Conservation (phyloP, 441 rosid genomes). For the Populus trichocarpa region DNA sequence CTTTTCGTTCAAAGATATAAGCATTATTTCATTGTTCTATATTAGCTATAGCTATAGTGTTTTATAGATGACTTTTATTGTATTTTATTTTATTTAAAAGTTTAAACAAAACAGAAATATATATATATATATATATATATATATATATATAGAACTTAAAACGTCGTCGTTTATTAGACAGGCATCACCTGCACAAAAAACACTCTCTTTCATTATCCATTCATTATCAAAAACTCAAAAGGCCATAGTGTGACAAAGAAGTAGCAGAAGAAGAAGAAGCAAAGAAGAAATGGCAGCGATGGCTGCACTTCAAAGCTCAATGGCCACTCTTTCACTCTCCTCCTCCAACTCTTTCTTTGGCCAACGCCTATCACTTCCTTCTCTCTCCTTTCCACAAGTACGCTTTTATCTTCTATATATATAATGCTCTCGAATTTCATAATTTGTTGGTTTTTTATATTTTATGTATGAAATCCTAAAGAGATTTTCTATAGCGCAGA, state of each 20-base stretch:
- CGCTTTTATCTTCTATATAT: constrained; percentile 8
- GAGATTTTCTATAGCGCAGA: neutral
- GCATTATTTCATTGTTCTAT: too few relatives aligned
- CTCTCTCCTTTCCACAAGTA: constrained; percentile 43
- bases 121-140: too few relatives aligned
- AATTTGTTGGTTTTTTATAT: neutral
- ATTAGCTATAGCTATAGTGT: too few relatives aligned
- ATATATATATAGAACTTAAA: neutral
- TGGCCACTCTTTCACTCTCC: constrained; percentile 62
- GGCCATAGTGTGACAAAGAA: neutral
- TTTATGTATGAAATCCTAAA: neutral
- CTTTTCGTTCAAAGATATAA: too few relatives aligned
- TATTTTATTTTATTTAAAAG: neutral
- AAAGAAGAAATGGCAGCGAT: constrained; percentile 53
- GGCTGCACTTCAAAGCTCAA: constrained; percentile 76
- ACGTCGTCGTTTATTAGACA: neutral
- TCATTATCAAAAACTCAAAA: neutral
- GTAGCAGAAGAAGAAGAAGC: constrained; percentile 26
- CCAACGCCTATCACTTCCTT: constrained; percentile 52
- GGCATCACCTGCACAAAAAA: neutral
- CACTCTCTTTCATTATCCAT: neutral
- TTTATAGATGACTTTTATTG: too few relatives aligned
- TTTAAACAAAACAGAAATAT: too few relatives aligned
- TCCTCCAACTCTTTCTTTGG: constrained; percentile 69
- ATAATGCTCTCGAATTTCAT: neutral